phyloP scores from a whole-genome alignment of 441 rosid species.

The Cnidoscolus chayamansa region DNA sequence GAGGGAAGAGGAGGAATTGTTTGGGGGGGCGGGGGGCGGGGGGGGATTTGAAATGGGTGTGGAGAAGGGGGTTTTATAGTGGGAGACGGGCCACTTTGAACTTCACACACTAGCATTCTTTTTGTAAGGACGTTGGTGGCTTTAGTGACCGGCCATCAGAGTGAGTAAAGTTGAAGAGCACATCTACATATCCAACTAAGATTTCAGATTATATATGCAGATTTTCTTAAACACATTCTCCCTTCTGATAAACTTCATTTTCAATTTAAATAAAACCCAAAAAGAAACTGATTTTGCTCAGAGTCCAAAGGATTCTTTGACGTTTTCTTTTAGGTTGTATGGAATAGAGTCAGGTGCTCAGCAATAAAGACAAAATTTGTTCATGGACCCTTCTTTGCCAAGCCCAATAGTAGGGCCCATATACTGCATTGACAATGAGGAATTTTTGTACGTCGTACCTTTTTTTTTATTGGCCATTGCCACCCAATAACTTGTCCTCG shows the following conservation, averaged over 20 bases:
- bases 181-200: slow-evolving; percentile 20
- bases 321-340: slow-evolving; percentile 13
- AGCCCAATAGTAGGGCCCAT: slow-evolving; percentile 24
- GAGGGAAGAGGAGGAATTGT: neutral
- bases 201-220: slow-evolving; percentile 17
- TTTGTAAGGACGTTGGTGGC: slow-evolving; percentile 17
- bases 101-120: neutral
- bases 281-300: neutral
- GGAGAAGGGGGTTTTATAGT: slow-evolving; percentile 30
- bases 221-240: neutral
- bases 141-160: slow-evolving; percentile 19
- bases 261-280: neutral
- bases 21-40: slow-evolving; percentile 5
- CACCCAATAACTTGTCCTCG: slow-evolving; percentile 24
- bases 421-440: slow-evolving; percentile 6
- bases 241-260: neutral
- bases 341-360: neutral
- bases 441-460: slow-evolving; percentile 4
- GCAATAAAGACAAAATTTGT: slow-evolving; percentile 14
- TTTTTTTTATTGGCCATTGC: slow-evolving; percentile 17
- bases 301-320: slow-evolving; percentile 19
- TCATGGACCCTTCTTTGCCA: slow-evolving; percentile 14
- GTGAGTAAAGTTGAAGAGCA: neutral
- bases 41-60: neutral
- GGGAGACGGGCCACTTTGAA: neutral